Percentiles rank a stretch among this genome's conserved stretches.
These are phyloP conservation scores for Rhododendron henanense DNA, from an alignment of 148 eudicot species.

Conservation along the genomic window DNA sequence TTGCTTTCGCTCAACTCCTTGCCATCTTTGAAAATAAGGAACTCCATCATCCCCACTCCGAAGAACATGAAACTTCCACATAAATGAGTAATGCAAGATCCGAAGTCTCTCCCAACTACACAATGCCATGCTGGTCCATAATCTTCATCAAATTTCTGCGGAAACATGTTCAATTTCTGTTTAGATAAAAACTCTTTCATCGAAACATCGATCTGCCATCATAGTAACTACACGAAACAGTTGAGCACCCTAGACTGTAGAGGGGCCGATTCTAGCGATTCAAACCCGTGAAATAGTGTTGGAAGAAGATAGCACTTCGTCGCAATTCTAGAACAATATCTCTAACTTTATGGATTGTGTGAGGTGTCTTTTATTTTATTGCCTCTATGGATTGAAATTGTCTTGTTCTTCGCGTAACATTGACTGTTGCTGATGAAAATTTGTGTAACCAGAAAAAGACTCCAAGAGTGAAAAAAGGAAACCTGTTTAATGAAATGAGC, in stretches of 20 bases:
- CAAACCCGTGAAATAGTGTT: not conserved
- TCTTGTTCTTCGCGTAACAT: not conserved
- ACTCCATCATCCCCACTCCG: conserved; percentile 16
- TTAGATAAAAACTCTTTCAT: not conserved
- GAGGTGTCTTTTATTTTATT: not conserved
- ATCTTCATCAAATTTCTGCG: conserved; percentile 11
- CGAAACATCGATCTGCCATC: not conserved
- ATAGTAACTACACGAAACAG: not conserved
- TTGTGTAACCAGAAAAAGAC: not conserved
- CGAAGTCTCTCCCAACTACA: conserved; percentile 7
- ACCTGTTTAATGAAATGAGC: conserved; percentile 15
- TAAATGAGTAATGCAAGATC: conserved; percentile 17
- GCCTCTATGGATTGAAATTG: not conserved
- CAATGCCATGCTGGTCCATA: conserved; percentile 19
- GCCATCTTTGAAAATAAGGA: conserved; percentile 24
- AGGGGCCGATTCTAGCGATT: not conserved
- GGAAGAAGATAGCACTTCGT: not conserved
- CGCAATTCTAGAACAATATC: not conserved
- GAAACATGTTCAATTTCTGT: not conserved
- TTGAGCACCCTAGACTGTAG: not conserved
- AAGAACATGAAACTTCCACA: conserved; percentile 17
- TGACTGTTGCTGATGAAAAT: not conserved
- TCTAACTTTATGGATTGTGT: too few relatives aligned
- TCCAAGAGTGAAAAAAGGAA: not conserved
- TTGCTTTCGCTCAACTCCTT: conserved; percentile 17